Evolutionary conservation across 495 filamentous ascomycete genomes (phyloP).

Genomic region (Penicillium silybi): DNA sequence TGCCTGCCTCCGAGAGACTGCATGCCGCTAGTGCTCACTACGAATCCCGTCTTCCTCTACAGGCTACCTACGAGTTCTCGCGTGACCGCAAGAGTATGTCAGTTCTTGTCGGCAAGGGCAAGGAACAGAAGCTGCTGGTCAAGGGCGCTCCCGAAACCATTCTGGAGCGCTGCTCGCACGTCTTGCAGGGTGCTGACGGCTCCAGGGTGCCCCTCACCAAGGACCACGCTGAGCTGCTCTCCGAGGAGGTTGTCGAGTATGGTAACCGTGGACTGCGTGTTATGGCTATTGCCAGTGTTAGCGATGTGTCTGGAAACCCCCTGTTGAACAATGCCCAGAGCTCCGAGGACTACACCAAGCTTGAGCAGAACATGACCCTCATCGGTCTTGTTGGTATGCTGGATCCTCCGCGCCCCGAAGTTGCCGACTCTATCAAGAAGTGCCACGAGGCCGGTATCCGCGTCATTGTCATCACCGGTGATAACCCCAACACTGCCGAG

Average conservation of each 20-base stretch:
- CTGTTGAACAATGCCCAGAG: conserved; percentile 72
- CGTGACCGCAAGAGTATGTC: conserved; percentile 99
- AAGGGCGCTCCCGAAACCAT: conserved; percentile 96
- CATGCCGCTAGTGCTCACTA: conserved; percentile 83
- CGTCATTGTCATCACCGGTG: conserved; percentile 96
- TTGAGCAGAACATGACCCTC: conserved; percentile 93
- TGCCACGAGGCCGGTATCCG: conserved; percentile 92
- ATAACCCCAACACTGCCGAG: conserved; percentile 96
- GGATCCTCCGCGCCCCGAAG: conserved; percentile 95
- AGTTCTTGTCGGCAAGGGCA: conserved; percentile 70
- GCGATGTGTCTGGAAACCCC: conserved; percentile 65
- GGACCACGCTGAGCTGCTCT: conserved; percentile 62
- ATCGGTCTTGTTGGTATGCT: conserved; percentile 95
- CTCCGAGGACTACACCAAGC: conserved; percentile 72
- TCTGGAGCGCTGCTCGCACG: conserved; percentile 82
- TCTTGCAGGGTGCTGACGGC: conserved; percentile 69
- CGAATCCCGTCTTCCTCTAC: conserved; percentile 65
- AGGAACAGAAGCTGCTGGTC: conserved; percentile 76
- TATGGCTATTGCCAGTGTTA: conserved; percentile 82
- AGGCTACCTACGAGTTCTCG: conserved; percentile 95
- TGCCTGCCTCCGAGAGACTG: conserved; percentile 55
- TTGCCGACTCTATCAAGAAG: conserved; percentile 76
- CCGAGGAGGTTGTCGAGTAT: conserved; percentile 79
- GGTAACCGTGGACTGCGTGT: conserved; percentile 90
- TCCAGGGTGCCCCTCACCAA: conserved; percentile 65